Conservation (phyloP, 78 protist species). For the Diacronema lutheri region DNA sequence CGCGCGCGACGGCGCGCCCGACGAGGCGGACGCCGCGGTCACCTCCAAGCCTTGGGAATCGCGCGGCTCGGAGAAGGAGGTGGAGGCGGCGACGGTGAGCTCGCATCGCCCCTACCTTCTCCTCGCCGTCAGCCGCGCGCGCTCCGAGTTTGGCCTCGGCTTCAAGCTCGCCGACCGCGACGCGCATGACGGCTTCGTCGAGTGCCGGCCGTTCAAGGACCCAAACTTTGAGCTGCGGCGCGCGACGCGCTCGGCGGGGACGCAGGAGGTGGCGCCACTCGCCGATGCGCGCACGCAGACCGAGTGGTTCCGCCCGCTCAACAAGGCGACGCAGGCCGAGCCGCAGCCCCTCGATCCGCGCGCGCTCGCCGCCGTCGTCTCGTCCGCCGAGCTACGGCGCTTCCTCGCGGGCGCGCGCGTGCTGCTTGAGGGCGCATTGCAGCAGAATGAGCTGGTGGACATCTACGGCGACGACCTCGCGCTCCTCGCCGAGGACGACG, state of each 20-base stretch:
- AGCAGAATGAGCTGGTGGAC: constrained; percentile 28
- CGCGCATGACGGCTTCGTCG: not conserved
- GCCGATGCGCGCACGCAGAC: not conserved
- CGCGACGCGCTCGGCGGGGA: not conserved
- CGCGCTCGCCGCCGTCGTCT: too few species aligned
- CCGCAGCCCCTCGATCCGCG: not conserved
- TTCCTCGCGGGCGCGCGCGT: not conserved
- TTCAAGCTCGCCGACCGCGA: constrained; percentile 22
- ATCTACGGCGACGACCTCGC: constrained; percentile 8
- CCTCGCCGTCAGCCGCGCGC: not conserved
- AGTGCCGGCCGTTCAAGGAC: constrained; percentile 24
- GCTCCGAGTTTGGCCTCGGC: not conserved
- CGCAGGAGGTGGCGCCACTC: not conserved
- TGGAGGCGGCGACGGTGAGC: not conserved
- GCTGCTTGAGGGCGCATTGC: not conserved
- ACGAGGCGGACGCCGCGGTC: not conserved
- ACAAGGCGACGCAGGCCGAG: not conserved
- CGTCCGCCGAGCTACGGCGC: not conserved
- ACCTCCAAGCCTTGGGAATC: constrained; percentile 22
- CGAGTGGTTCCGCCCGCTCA: not conserved
- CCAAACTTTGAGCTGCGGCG: constrained; percentile 1
- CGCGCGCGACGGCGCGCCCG: not conserved
- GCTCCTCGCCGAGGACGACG: constrained; percentile 26
- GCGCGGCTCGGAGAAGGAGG: not conserved
- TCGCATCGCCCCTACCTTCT: not conserved